Evolutionary conservation across 192 early-diverging fungal species (phyloP), one percentile per base, ranked within the genome.

Genomic region (Coemansia sp.): DNA sequence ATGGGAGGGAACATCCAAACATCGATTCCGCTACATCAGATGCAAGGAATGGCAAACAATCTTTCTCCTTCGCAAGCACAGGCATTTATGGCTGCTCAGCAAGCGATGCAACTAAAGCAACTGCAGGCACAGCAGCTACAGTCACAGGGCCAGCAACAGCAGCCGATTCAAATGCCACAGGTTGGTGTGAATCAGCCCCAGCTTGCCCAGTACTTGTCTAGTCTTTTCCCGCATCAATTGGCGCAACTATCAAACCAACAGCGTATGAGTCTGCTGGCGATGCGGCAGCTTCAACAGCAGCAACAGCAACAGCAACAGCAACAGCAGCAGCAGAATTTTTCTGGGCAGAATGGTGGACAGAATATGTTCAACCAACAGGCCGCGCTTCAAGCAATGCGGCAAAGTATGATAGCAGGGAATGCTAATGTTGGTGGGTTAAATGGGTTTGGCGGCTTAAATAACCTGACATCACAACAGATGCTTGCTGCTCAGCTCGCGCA

Each of bases 231-330:
- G 7, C 79, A 76, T 21, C 79, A 82, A 48, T 61, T 82, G 26
- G 79, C 79, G 36, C 79, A 82, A 13, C 62, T 82, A 18, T 76
- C 74, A 1, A 76, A 72, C 51, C 79, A 82, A 62, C 69, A 76
- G 48, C 69, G 74, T 13, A 76, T 82, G 73, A 70, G 66, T 21
- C 54, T 70, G 32, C 22, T 82, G 48, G 71, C 74, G 9, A 68
- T 82, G 61, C 71, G 71, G 12, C 79, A 82, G 68, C 74, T 68
- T n/a, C 79, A 82, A 41, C 74, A 76, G 40, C 62, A 68, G 13
- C 77, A 80, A 41, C 78, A 74, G 32, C 72, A 78, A 41, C 73
- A 68, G 8, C 63, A 64, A 42, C 73, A 74, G 47, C 67, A 75
- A 47, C 70, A 72, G n/a, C 69, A 63, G 22, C 59, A 66, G 16